Base-by-base conservation (phyloP, 179 eudicot species). In the Gypsophila paniculata region DNA sequence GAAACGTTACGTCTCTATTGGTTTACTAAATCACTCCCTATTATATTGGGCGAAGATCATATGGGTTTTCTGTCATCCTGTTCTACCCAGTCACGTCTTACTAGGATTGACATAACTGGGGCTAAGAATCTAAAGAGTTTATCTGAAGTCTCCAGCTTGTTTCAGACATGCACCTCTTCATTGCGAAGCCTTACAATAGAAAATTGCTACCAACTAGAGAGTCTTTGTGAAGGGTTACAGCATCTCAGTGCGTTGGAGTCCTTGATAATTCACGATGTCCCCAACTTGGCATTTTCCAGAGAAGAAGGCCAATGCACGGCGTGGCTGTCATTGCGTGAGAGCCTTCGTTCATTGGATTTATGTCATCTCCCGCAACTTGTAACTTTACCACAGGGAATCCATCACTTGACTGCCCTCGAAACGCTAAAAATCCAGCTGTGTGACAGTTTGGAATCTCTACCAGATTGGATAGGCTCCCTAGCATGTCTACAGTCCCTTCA, bases 261-360 rank as follows among this genome's bases (percentile, higher is more conserved):
- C 17, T 23, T 65, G 36, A 22, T 42, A 65, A 19, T 65, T 42
- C 69, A 65, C 13, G 53, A 65, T 8, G 49, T 65, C 18, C 69
- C 69, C 34, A 65, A 65, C 32, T 65, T 65, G 69, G 3, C 55
- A 44, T 65, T 65, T 65, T 2, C 55, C 22, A 17, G 18, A 65
- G 69, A 44, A 54, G 11, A 46, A 12, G 69, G 22, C 36, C 69
- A 21, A 39, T 17, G 8, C 29, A 65, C 10, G 26, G n/a, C 69
- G 10, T 65, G 69, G 69, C 7, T 21, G 21, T 9, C 69, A 13
- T 22, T 65, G 52, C 34, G 13, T 19, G 10, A 53, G 14, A 55
- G 72, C 19, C 72, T 69, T 17, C 72, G 64, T 36, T 53, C 48
- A 15, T 69, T 69, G 72, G 72, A 69, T 26, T 69, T 69, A 36